Evolutionary conservation across 2,329 filamentous ascomycete species (phyloP).

Genomic region (Cladosporium sphaerospermum): DNA sequence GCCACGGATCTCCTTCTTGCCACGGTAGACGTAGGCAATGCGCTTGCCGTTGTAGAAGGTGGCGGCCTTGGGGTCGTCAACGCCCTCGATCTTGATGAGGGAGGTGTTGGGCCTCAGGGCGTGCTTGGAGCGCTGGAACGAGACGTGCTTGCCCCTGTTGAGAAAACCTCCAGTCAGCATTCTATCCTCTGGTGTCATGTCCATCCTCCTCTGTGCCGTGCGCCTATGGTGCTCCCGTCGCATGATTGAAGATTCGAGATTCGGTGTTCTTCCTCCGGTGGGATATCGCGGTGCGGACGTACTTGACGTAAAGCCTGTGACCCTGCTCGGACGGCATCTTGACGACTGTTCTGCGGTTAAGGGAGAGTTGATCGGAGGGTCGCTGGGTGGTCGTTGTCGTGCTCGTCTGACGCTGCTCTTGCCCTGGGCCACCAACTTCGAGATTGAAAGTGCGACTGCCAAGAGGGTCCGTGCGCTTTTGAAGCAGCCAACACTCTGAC

Average conservation of each 20-base stretch:
- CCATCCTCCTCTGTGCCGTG: background rate
- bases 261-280: conserved; percentile 6
- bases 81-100: conserved; percentile 98
- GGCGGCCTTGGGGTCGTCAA: conserved; percentile 82
- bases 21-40: conserved; percentile 97
- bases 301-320: conserved; percentile 32
- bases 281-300: conserved; percentile 14
- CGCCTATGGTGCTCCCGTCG: conserved; percentile 3
- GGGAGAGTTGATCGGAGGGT: conserved; percentile 9
- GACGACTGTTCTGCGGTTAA: conserved; percentile 15
- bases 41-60: conserved; percentile 99
- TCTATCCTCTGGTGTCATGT: background rate
- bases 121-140: conserved; percentile 93
- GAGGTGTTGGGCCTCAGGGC: conserved; percentile 73
- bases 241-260: conserved; percentile 2
- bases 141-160: conserved; percentile 92
- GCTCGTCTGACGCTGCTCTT: background rate
- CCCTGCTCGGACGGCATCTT: conserved; percentile 25
- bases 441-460: no score
- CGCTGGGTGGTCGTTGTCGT: conserved; percentile 13
- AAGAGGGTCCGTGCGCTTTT: no score
- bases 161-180: conserved; percentile 10
- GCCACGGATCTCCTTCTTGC: conserved; percentile 87
- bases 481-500: no score
- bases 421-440: no score